Conservation (phyloP, 2,329 filamentous ascomycete species). For the Beauveria sp. region DNA sequence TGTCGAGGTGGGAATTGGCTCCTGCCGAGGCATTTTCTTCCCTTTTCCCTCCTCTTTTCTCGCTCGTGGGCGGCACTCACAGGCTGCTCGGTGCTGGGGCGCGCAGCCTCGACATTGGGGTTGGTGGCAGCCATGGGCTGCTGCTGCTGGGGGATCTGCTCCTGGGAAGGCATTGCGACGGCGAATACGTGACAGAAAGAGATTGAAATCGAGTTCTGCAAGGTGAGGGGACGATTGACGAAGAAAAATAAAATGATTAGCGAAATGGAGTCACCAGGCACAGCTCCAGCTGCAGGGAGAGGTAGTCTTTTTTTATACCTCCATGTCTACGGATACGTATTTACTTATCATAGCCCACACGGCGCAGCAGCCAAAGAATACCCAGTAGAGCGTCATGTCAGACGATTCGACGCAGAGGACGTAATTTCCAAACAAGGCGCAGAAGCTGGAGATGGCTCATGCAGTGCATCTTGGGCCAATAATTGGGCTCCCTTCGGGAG, state of each 20-base stretch:
- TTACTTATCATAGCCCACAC: not conserved
- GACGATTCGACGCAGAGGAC: not conserved
- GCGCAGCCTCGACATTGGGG: slow-evolving; percentile 12
- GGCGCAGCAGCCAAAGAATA: too few species aligned
- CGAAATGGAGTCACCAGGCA: not conserved
- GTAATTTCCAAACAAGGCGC: not conserved
- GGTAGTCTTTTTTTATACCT: not conserved
- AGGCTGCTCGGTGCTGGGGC: slow-evolving; percentile 26
- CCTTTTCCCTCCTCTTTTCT: too few species aligned
- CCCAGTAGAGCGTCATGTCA: too few species aligned
- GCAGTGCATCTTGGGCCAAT: not conserved
- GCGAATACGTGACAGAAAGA: too few species aligned
- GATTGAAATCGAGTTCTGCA: not conserved
- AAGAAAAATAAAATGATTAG: not conserved
- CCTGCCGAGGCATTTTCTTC: not conserved
- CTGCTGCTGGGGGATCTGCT: slow-evolving; percentile 5
- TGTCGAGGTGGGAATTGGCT: not conserved
- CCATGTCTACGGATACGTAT: not conserved
- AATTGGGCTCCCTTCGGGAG: not conserved
- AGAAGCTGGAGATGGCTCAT: not conserved
- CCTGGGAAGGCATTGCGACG: slow-evolving; percentile 1
- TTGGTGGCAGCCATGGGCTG: slow-evolving; percentile 9
- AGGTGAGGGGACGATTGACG: too few species aligned
- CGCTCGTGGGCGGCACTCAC: slow-evolving; percentile 19
- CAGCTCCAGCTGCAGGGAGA: not conserved